Evolutionary conservation across 2,329 filamentous ascomycete species (phyloP), one percentile per base, ranked within the genome.

Genomic region (Chalaropsis thielavioides): DNA sequence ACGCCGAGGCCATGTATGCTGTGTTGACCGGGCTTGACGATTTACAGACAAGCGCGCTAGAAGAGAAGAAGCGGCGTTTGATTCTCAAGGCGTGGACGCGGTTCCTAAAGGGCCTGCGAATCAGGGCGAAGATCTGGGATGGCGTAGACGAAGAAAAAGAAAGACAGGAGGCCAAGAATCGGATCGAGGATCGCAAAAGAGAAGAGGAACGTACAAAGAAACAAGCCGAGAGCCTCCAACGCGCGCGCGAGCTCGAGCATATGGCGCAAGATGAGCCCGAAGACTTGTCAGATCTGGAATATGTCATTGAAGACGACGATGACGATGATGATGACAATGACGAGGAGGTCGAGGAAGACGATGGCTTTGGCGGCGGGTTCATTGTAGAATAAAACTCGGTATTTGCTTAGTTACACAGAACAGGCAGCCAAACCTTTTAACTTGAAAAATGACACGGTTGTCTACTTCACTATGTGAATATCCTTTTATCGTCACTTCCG

Each of bases 71-170:
- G 71, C 88, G 94, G 68, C 74, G 91, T 65, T 83, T 86, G 70
- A 88, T 85, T 0, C 71, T 96, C 69, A 80, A 85, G 51, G 86
- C 91, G 38, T 78, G 76, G 76, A 73, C 75, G 35, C 85, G 86
- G 71, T 88, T 96, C 67, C 73, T 95, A 67, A 85, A 89, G 75
- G 88, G 85, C 0, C 71, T 97, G 71, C 80, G 89, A 46, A 89
- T 96, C 51, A 80, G 85, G 38, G 84, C 92, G 72, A 80, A 87
- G 67, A 84, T 95, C 24, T 68, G 64, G 40, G 61, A 44, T 10
- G 68, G 72, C 61, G 72, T 67, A 8, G 65, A 64, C 24, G 22
- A 59, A 4, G 58, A 62, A 56, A 59, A 49, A 41, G 65, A 67
- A 51, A 59, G 61, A 22, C 27, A 17, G 27, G 58, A 58, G 40